These are phyloP conservation scores for Halophytophthora polymorphica DNA, from an alignment of 352 stramenopile genomes.

Conservation along the genomic window DNA sequence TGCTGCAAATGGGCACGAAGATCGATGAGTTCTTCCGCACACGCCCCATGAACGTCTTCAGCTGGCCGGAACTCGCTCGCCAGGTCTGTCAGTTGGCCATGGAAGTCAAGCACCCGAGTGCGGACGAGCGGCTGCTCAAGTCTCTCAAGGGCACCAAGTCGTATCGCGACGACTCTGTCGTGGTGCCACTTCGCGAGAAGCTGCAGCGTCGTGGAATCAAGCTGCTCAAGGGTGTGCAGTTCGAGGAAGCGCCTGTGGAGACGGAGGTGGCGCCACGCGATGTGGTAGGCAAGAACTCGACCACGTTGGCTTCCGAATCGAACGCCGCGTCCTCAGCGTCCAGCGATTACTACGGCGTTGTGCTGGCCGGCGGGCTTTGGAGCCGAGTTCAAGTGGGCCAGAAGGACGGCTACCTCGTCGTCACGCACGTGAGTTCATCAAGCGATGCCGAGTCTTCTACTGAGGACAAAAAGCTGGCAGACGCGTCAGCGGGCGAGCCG, in stretches of 20 bases:
- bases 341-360: conserved; percentile 48
- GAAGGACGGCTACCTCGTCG: conserved; percentile 39
- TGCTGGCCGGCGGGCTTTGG: conserved; percentile 36
- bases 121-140: conserved; percentile 73
- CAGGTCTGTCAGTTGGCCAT: conserved; percentile 73
- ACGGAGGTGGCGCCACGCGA: conserved; percentile 7
- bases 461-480: conserved; percentile 9
- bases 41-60: conserved; percentile 71
- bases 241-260: conserved; percentile 39
- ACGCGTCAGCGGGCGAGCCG: conserved; percentile 7
- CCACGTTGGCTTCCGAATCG: conserved; percentile 10
- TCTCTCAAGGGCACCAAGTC: conserved; percentile 71
- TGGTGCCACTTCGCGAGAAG: conserved; percentile 49
- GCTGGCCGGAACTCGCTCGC: conserved; percentile 77
- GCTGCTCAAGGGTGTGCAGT: conserved; percentile 51
- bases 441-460: conserved; percentile 4
- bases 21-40: conserved; percentile 73
- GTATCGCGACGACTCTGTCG: conserved; percentile 63
- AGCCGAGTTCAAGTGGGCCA: conserved; percentile 35
- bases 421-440: conserved; percentile 26
- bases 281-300: conserved; percentile 13
- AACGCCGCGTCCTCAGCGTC: conserved; percentile 12
- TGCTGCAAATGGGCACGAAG: conserved; percentile 65
- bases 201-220: conserved; percentile 32
- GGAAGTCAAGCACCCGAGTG: conserved; percentile 63